phyloP scores from a whole-genome alignment of 805 yeast genomes.

The Candida suzukii region DNA sequence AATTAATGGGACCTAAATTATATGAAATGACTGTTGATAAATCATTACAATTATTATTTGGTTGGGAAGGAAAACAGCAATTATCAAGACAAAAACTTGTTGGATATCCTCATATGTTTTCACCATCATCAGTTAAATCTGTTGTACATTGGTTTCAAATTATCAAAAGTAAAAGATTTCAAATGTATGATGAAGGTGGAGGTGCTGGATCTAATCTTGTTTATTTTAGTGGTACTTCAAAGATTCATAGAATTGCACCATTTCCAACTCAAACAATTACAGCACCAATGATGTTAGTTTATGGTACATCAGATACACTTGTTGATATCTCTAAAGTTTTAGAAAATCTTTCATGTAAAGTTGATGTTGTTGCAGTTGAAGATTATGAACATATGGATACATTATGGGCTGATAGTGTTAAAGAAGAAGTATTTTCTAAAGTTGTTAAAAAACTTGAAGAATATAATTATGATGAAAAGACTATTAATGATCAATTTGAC shows the following conservation, averaged over 20 bases:
- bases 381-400: slow-evolving; percentile 88
- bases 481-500: no score
- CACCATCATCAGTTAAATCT: slow-evolving; percentile 49
- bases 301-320: slow-evolving; percentile 75
- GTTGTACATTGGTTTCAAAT: slow-evolving; percentile 45
- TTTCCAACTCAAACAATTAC: slow-evolving; percentile 64
- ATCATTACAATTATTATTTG: slow-evolving; percentile 38
- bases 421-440: slow-evolving; percentile 29
- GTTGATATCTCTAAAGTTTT: slow-evolving; percentile 81
- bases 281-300: slow-evolving; percentile 70
- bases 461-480: not conserved
- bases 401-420: slow-evolving; percentile 76
- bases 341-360: slow-evolving; percentile 50
- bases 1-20: slow-evolving; percentile 42
- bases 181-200: slow-evolving; percentile 44
- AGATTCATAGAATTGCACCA: slow-evolving; percentile 41
- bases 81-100: slow-evolving; percentile 35
- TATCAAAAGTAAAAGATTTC: slow-evolving; percentile 38
- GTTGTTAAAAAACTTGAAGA: slow-evolving; percentile 6
- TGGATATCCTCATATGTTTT: slow-evolving; percentile 46
- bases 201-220: slow-evolving; percentile 24
- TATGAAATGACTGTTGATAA: slow-evolving; percentile 39
- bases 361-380: slow-evolving; percentile 38
- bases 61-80: slow-evolving; percentile 41
- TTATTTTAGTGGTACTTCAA: slow-evolving; percentile 16